Conservation (phyloP, 352 stramenopile genomes). For the Elongisporangium prolatum region DNA sequence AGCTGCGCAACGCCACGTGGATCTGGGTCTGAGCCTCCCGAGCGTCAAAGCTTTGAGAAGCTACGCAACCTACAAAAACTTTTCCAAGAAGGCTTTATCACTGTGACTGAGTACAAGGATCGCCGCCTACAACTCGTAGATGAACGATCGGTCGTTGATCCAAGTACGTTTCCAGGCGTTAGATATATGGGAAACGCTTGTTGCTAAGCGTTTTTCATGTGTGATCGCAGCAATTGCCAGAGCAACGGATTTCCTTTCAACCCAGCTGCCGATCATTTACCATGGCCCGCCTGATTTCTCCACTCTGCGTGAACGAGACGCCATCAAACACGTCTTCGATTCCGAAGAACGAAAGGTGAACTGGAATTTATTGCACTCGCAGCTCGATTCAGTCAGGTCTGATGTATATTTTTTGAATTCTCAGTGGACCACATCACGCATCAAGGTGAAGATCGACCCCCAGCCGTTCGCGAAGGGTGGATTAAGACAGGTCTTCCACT, state of each 20-base stretch:
- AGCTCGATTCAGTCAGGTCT: not conserved
- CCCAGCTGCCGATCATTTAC: slow-evolving; percentile 54
- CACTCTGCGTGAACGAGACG: slow-evolving; percentile 50
- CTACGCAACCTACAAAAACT: slow-evolving; percentile 66
- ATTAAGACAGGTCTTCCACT: slow-evolving; percentile 62
- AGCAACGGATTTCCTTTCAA: slow-evolving; percentile 49
- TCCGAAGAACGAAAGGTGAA: slow-evolving; percentile 61
- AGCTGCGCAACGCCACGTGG: slow-evolving; percentile 13
- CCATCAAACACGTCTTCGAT: slow-evolving; percentile 80
- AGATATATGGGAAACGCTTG: no score
- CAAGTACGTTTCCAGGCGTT: slow-evolving; percentile 51
- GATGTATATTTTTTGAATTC: no score
- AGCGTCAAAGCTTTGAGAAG: slow-evolving; percentile 51
- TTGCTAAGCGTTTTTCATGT: not conserved
- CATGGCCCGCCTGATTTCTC: slow-evolving; percentile 61
- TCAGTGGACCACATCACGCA: slow-evolving; percentile 62
- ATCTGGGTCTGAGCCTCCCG: slow-evolving; percentile 12
- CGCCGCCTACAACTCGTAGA: slow-evolving; percentile 60
- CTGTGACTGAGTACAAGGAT: slow-evolving; percentile 74
- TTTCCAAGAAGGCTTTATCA: slow-evolving; percentile 79
- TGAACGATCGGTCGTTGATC: slow-evolving; percentile 44
- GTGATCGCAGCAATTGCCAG: slow-evolving; percentile 42
- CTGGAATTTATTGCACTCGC: not conserved
- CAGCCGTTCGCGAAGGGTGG: slow-evolving; percentile 57
- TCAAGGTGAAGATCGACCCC: slow-evolving; percentile 72